These are phyloP conservation scores for Aplosporella prunicola DNA, from an alignment of 2,329 filamentous ascomycete genomes.

Conservation along the genomic window DNA sequence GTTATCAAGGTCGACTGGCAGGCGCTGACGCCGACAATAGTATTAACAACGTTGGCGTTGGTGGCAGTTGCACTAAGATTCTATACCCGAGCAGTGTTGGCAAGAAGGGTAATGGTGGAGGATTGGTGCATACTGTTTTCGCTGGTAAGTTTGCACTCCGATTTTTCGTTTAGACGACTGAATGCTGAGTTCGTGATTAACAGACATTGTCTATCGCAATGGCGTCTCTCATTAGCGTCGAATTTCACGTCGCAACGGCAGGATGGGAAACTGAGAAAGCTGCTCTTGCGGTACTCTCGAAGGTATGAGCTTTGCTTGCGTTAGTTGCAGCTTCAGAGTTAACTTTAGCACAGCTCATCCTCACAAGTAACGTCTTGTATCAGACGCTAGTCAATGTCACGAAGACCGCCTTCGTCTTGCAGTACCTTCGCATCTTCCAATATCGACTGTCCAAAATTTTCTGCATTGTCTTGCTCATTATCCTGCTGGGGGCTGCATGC, in stretches of 20 bases:
- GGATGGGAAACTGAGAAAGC: neutral
- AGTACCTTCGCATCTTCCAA: slow-evolving; percentile 24
- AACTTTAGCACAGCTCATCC: slow-evolving; percentile 19
- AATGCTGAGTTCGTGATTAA: slow-evolving; percentile 3
- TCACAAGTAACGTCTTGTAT: slow-evolving; percentile 23
- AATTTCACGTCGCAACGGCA: slow-evolving; percentile 5
- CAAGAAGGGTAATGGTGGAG: slow-evolving; percentile 15
- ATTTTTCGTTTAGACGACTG: neutral
- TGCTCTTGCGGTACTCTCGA: no score
- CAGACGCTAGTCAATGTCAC: slow-evolving; percentile 23
- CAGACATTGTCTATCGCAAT: slow-evolving; percentile 22
- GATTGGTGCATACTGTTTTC: slow-evolving; percentile 22
- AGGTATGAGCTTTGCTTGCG: no score
- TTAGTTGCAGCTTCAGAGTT: no score
- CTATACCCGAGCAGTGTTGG: slow-evolving; percentile 19
- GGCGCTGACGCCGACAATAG: slow-evolving; percentile 19
- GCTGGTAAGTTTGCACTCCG: slow-evolving; percentile 16
- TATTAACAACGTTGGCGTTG: slow-evolving; percentile 19
- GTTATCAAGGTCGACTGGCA: no score
- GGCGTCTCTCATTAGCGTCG: slow-evolving; percentile 19
- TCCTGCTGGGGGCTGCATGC: slow-evolving; percentile 19
- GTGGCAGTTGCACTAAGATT: slow-evolving; percentile 19
- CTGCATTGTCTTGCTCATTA: slow-evolving; percentile 20
- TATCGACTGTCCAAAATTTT: slow-evolving; percentile 22
- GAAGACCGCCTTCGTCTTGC: slow-evolving; percentile 24